Base-by-base conservation (phyloP, 179 eudicot species). In the Spergularia azorica region DNA sequence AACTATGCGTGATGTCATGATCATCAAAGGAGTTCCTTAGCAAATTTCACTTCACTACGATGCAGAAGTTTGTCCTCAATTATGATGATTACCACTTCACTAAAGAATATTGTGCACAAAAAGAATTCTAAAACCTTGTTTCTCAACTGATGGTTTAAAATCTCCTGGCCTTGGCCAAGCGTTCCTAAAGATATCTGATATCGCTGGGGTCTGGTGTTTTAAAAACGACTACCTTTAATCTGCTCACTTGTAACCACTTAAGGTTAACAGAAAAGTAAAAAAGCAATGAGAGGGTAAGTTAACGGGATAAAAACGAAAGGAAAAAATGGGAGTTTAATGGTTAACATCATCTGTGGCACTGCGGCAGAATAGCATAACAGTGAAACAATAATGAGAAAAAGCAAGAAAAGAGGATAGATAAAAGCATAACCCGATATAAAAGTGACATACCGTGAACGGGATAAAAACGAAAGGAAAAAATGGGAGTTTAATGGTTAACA, bases 391-490 rank as follows among this genome's bases (percentile, higher is more conserved):
- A 9, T 3, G 9, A 32, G 60, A 62, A 13, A 62, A 70, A 17
- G 70, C 55, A 43, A 55, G 43, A 64, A 48, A 59, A 63, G 5
- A 78, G 26, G 15, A 38, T n/a, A n/a, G 58, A 8, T 4, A 16
- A 56, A 16, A 6, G 21, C 6, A 6, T 2, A 54, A 56, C 52
- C 20, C 57, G 21, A 17, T 2, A 0, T 59, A 54, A 43, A 71
- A 69, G 77, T 63, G 5, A 79, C 92, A 36, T 84, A 95, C 99
- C 82, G 98, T 95, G 75, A n/a, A n/a, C n/a, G n/a, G n/a, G n/a
- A n/a, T n/a, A n/a, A n/a, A n/a, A n/a, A n/a, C n/a, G n/a, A n/a
- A n/a, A 57, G 15, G 9, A 57, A 57, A 58, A 20, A 17, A 12
- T 12, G 15, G 16, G 17, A 9, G 62, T 16, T 17, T 16, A 58